Evolutionary conservation across 768 basidiomycete species (phyloP), one percentile per base, ranked within the genome.

Genomic region (Chalciporus piperatus): DNA sequence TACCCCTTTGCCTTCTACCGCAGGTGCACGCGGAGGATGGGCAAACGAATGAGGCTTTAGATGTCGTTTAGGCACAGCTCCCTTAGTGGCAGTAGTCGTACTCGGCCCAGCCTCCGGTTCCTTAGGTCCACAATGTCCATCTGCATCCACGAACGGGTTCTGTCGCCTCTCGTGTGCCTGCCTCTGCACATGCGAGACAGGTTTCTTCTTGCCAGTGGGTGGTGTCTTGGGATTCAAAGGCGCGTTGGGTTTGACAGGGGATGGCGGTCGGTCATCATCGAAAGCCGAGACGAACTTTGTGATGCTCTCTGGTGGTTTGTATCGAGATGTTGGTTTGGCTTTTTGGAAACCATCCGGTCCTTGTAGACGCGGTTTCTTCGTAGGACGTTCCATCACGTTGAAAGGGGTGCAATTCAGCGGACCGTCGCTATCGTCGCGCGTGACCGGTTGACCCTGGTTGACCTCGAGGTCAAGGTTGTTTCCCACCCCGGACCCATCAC

Each of bases 261-360:
- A n/a, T 37, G 35, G 16, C 16, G 50, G 41, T 12, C 27, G 46
- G 51, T 28, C 25, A 16, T 22, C 17, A 40, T 53, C 64, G 22
- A 70, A 70, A 16, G 68, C 46, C 3, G 68, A 68, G 22, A 67
- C 53, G 16, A 70, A 68, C 28, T 54, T 64, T 28, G 41, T 55
- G 50, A 44, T 44, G 13, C 50, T 35, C 14, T 48, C 46, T 19
- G 56, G 64, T 54, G 59, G 66, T 45, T 64, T 68, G 50, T 65
- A 68, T 33, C 46, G 59, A 48, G 57, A 49, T 9, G 50, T 45
- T 1, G 57, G 41, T 35, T 53, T 59, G 10, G 62, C 27, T 43
- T 57, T 70, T 20, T 57, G 58, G 30, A 68, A 68, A 22, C 67
- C 67, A 11, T 70, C 67, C 0, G 65, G 68, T 6, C 65, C 67